A percentile compares a stretch with the other conserved stretches of the same genome.
phyloP scores from a whole-genome alignment of 768 basidiomycete genomes.

The Cyclocybe aegerita region DNA sequence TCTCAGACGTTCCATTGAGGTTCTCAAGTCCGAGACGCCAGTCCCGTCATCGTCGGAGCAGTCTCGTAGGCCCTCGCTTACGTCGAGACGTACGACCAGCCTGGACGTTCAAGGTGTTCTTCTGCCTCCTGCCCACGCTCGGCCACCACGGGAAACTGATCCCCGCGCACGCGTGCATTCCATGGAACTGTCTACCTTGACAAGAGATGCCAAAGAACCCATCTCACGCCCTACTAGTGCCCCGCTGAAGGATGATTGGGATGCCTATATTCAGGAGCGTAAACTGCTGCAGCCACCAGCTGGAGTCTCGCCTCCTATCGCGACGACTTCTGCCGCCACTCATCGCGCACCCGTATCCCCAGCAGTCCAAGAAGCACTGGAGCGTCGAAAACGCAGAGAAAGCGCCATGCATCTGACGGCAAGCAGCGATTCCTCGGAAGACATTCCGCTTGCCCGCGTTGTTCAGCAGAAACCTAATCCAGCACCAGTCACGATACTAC shows the following conservation, averaged over 20 bases:
- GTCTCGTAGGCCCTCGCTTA: conserved; percentile 65
- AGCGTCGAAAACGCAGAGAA: conserved; percentile 69
- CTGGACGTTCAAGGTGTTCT: conserved; percentile 55
- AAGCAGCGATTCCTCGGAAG: conserved; percentile 45
- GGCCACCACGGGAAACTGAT: conserved; percentile 67
- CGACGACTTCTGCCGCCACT: conserved; percentile 37
- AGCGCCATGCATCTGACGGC: conserved; percentile 54
- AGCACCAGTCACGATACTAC: conserved; percentile 45
- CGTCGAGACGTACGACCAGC: conserved; percentile 69
- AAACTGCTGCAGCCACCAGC: conserved; percentile 83
- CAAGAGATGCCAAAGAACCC: conserved; percentile 48
- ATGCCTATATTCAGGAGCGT: conserved; percentile 80
- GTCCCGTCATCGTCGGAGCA: conserved; percentile 58
- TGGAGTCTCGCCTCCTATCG: conserved; percentile 78
- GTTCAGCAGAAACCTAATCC: conserved; percentile 25
- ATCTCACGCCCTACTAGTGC: conserved; percentile 72
- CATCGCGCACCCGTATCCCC: conserved; percentile 58
- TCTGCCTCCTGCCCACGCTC: conserved; percentile 52
- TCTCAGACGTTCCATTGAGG: conserved; percentile 77
- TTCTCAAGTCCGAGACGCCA: conserved; percentile 70
- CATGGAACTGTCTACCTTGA: conserved; percentile 60
- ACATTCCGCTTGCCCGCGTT: conserved; percentile 42
- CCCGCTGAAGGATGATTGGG: conserved; percentile 84
- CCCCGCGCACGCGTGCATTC: conserved; percentile 71
- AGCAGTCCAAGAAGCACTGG: conserved; percentile 75